Evolutionary conservation across 306 rosid genomes (phyloP).

Genomic region (Quercus variabilis): DNA sequence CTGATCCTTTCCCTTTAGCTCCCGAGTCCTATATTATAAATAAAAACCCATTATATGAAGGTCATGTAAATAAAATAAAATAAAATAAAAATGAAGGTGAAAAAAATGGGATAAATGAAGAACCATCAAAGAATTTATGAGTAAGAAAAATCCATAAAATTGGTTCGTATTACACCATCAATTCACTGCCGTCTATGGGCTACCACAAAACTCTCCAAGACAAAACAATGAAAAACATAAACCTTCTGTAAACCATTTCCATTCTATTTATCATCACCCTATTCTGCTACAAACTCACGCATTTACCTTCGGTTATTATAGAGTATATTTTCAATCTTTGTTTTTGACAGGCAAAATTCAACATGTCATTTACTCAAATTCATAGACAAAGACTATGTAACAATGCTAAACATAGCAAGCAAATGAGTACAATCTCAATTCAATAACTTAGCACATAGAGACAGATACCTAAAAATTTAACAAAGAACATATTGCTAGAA

Average conservation of each 20-base stretch:
- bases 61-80: neutral
- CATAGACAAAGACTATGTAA: neutral
- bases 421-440: neutral
- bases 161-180: neutral
- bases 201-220: neutral
- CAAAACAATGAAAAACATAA: neutral
- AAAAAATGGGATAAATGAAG: neutral
- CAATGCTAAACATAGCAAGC: neutral
- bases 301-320: neutral
- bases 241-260: neutral
- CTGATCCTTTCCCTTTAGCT: conserved; percentile 43
- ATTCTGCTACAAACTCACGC: neutral
- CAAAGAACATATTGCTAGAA: neutral
- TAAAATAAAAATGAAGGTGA: neutral
- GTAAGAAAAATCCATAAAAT: neutral
- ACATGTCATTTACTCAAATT: neutral
- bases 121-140: neutral
- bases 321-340: neutral
- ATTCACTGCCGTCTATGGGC: neutral
- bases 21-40: conserved; percentile 34
- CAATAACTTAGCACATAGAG: too few relatives aligned
- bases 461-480: neutral
- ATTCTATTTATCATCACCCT: neutral
- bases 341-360: neutral
- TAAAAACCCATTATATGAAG: neutral